Percentiles rank a stretch among this genome's conserved stretches.
Conservation (phyloP, 495 filamentous ascomycete species). For the Hypoxylon rickii region DNA sequence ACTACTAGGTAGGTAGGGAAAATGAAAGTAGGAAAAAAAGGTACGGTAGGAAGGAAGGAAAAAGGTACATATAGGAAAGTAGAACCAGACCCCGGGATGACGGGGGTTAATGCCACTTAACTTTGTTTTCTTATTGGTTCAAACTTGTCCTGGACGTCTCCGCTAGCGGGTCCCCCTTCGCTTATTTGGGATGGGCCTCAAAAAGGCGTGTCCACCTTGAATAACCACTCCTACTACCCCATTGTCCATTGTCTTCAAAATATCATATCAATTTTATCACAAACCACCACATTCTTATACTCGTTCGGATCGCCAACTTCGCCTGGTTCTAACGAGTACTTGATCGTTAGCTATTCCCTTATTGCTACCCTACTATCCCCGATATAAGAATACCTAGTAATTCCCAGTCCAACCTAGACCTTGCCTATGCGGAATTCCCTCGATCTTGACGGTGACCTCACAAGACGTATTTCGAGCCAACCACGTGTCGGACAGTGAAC, state of each 20-base stretch:
- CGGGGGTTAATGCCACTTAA: conserved; percentile 35
- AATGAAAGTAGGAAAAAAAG: too few species aligned
- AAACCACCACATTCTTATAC: conserved; percentile 39
- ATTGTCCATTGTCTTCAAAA: conserved; percentile 30
- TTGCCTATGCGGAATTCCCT: conserved; percentile 35
- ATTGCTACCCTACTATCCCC: not conserved
- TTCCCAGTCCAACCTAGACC: conserved; percentile 14
- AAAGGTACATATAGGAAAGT: conserved; percentile 20
- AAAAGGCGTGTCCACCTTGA: conserved; percentile 38
- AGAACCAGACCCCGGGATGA: conserved; percentile 39
- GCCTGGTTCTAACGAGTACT: conserved; percentile 34
- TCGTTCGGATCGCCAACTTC: conserved; percentile 48
- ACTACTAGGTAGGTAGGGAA: too few species aligned
- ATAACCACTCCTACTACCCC: conserved; percentile 41
- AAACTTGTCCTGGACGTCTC: conserved; percentile 21
- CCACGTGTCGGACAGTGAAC: conserved; percentile 17
- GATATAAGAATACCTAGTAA: conserved; percentile 9
- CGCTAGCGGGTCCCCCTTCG: conserved; percentile 34
- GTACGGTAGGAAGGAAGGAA: too few species aligned
- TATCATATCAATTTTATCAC: conserved; percentile 21
- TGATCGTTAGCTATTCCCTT: not conserved
- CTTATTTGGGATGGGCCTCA: conserved; percentile 43
- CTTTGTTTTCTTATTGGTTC: conserved; percentile 31
- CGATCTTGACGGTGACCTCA: conserved; percentile 23
- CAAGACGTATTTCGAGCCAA: conserved; percentile 2